phyloP scores from a whole-genome alignment of 345 rosid genomes.

The Carallia pectinifolia region DNA sequence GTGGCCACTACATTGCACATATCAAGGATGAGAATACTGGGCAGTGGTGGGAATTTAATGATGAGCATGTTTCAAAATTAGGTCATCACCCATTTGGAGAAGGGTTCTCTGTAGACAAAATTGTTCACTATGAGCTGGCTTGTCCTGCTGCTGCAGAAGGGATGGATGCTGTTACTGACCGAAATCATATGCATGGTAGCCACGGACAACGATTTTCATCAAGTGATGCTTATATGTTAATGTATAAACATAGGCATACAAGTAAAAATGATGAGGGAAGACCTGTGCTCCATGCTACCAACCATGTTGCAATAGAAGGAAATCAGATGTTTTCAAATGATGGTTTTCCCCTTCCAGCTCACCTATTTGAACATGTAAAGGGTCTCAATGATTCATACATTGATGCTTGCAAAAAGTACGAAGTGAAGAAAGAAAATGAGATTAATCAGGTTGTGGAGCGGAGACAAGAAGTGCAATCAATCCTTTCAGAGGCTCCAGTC shows the following conservation, averaged over 20 bases:
- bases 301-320: conserved; percentile 24
- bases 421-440: conserved; percentile 55
- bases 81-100: conserved; percentile 81
- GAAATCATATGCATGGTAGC: conserved; percentile 6
- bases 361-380: conserved; percentile 57
- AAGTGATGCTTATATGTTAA: conserved; percentile 90
- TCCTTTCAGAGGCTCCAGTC: conserved; percentile 83
- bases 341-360: conserved; percentile 58
- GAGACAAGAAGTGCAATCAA: conserved; percentile 76
- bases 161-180: conserved; percentile 16
- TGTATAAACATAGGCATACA: conserved; percentile 66
- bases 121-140: conserved; percentile 22
- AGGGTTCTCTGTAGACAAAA: conserved; percentile 40
- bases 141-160: conserved; percentile 31
- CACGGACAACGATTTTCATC: conserved; percentile 68
- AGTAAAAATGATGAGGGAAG: conserved; percentile 40
- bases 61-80: conserved; percentile 79
- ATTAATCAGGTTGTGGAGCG: conserved; percentile 51
- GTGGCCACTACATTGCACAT: conserved; percentile 96
- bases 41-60: conserved; percentile 97
- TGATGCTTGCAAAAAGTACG: conserved; percentile 59
- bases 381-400: conserved; percentile 51
- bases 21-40: conserved; percentile 88
- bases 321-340: conserved; percentile 35
- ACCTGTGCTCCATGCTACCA: conserved; percentile 21